Base-by-base conservation (phyloP, 768 basidiomycete species). In the Lactarius psammicola region DNA sequence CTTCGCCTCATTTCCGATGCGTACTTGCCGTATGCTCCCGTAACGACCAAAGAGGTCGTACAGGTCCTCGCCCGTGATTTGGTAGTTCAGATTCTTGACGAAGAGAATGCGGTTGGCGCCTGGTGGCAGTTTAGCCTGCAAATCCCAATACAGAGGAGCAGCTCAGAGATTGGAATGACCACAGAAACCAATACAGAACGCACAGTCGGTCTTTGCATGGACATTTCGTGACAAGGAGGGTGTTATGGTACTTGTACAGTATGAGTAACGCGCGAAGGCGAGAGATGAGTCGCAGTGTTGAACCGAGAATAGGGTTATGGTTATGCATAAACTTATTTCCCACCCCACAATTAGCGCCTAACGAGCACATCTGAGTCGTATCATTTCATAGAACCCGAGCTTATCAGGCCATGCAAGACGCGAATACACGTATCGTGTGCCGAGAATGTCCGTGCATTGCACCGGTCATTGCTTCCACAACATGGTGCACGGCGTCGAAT, bases 11-110 rank as follows among this genome's bases (percentile, higher is more conserved):
- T 87, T 95, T 56, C 96, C 96, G 69, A 97, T 87, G 68, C 96
- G 86, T 68, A 99, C 88, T 77, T 99, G 96, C 58, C 96, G 88
- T 71, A 99, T 92, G 72, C 92, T 92, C 56, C 96, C 96, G 79
- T 98, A 99, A 69, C 94, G 92, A 62, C 95, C 96, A 72, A 99
- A 98, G 68, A 98, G 81, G 79, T 98, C 96, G 76, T 98, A 98
- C 71, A 98, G 76, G 76, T 98, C 95, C 67, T 94, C 91, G 60
- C 95, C 95, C 36, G 88, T 94, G 70, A 94, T 94, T 76, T 88
- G 87, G 78, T 95, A 95, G 76, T 91, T 94, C 61, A 96, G 78
- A 74, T 96, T 96, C 77, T 95, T 95, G 31, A 95, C 92, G 72
- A 94, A 96, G 51, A 96, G 84, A 62, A 96, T 92, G 55, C 94